Evolutionary conservation across 2,329 filamentous ascomycete species (phyloP), one percentile per base, ranked within the genome.

Genomic region (Colletotrichum gloeosporioides): DNA sequence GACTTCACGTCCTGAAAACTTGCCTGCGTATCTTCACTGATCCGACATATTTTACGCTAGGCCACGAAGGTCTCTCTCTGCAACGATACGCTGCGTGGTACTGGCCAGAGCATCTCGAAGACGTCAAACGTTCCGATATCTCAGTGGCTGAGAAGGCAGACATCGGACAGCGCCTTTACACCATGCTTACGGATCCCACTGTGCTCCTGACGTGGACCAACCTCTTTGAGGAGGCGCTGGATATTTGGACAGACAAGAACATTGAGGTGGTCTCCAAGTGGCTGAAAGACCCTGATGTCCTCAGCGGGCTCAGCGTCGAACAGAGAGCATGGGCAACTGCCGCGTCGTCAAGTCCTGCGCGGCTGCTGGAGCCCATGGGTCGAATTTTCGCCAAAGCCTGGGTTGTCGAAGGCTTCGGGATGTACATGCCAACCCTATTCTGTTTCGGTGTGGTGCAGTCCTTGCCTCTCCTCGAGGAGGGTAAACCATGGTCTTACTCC

Each of bases 391-490:
- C 85, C 3, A 78, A 81, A 4, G 85, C 85, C 0, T 87, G 86
- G 86, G 80, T 87, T 0, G 82, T 83, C 0, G 78, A 79, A 6
- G 79, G 82, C 6, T 86, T 83, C 32, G 78, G 81, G 31, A 80
- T 79, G 39, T 87, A 87, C 44, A 79, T 87, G 8, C 85, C 86
- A 7, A 86, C 86, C 0, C 78, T 85, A 0, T 85, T 87, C 72
- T 87, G 86, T 77, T 86, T 87, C 76, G 85, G 86, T 71, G 86
- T 87, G 49, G 86, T 87, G 6, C 86, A 87, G 72, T 84, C 82
- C 57, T 81, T 86, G 34, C 84, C 86, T 7, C 84, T 84, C 4
- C 83, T 87, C 80, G 81, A 86, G 16, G 81, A 82, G 2, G 86
- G 84, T 3, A 80, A 82, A 69, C 84, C 82, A 0, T 87, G 84